Evolutionary conservation across 441 rosid species (phyloP), one percentile per base, ranked within the genome.

Genomic region (Populus hybrid): DNA sequence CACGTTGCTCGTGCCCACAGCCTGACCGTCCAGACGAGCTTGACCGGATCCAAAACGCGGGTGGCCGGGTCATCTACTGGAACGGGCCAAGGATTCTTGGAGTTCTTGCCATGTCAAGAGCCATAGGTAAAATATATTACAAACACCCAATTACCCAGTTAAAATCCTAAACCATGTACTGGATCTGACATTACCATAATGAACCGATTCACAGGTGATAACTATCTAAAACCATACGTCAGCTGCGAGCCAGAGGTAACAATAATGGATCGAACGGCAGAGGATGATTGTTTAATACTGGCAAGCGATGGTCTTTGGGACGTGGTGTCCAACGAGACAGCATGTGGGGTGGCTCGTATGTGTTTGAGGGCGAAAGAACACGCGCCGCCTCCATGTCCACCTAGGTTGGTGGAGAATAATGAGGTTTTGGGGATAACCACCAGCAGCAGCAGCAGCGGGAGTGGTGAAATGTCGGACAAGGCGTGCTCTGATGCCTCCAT

Each of bases 241-340:
- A 88, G 88, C 59, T 87, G 96, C 70, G 94, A 92, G 77, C 99
- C 99, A 67, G 99, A 95, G 83, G 93, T 95, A 77, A 89, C 88
- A 2, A 80, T 92, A 6, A 85, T 85, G 34, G 92, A 92, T 8
- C 85, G 98, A 64, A 88, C 85, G 8, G 78, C 80, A 1, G 89
- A 85, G 0, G 99, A 95, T 21, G 98, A 93, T 80, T 93, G 95
- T 14, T 64, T 95, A 83, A 90, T 93, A 67, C 50, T 95, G 34
- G 99, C 93, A 1, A 95, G 99, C 81, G 99, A 95, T 74, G 99
- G 99, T 8, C 82, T 95, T 0, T 95, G 99, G 99, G 99, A 95
- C 76, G 97, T 95, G 70, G 97, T 95, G 34, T 88, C 98, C 0
- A 93, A 93, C 75, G 96, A 95, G 8, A 93, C 89, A 0, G 99